phyloP scores from a whole-genome alignment of 441 rosid species.

The Manihot esculenta region DNA sequence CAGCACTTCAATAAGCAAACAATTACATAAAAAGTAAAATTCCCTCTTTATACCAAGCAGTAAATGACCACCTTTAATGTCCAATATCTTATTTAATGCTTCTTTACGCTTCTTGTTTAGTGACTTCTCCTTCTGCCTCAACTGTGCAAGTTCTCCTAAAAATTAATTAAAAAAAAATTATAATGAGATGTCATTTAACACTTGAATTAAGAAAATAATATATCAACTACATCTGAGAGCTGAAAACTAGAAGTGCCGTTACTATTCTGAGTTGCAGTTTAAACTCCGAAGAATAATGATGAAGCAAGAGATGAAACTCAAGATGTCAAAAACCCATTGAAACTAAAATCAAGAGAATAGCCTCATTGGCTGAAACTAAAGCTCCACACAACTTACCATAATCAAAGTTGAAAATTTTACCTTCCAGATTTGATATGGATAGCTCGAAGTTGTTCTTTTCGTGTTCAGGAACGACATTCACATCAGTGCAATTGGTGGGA shows the following conservation, averaged over 20 bases:
- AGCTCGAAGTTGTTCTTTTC: conserved; percentile 58
- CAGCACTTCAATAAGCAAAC: conserved; percentile 10
- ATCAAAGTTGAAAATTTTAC: conserved; percentile 24
- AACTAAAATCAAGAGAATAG: background rate
- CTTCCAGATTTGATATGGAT: conserved; percentile 58
- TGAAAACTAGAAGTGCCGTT: background rate
- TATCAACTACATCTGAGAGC: background rate
- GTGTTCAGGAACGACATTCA: conserved; percentile 74
- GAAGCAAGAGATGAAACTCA: background rate
- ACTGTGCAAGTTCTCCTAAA: conserved; percentile 52
- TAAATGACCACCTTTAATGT: conserved; percentile 59
- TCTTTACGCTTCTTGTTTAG: conserved; percentile 56
- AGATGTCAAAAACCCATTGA: background rate
- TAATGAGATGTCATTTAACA: background rate
- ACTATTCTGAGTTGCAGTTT: background rate
- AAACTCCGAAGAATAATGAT: background rate
- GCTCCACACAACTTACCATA: background rate
- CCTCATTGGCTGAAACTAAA: background rate
- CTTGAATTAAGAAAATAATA: background rate
- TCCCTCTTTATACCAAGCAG: conserved; percentile 7
- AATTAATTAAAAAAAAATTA: conserved; percentile 23
- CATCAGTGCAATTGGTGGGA: conserved; percentile 52
- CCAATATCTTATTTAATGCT: conserved; percentile 63
- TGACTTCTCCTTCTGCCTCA: conserved; percentile 56
- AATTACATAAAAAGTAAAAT: background rate